These are phyloP conservation scores for Teratosphaeria viscida DNA, from an alignment of 2,329 filamentous ascomycete genomes.

Conservation along the genomic window DNA sequence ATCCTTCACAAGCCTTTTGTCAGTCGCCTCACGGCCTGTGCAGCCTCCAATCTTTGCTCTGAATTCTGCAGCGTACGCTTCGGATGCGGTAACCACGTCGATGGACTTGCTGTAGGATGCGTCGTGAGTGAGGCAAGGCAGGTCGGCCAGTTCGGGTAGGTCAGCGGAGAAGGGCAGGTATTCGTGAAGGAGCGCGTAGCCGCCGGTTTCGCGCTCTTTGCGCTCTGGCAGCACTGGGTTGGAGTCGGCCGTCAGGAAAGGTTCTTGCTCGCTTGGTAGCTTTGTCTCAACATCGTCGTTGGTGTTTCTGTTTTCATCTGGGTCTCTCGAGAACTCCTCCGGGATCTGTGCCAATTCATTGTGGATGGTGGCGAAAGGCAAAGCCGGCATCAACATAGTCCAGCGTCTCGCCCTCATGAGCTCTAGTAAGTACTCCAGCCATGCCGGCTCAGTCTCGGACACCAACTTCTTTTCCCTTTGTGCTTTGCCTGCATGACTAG, in stretches of 20 bases:
- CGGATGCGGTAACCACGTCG: slow-evolving; percentile 34
- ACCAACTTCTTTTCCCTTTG: slow-evolving; percentile 42
- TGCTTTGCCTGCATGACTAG: slow-evolving; percentile 17
- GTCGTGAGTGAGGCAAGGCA: slow-evolving; percentile 55
- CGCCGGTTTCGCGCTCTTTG: slow-evolving; percentile 42
- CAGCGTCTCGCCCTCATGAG: slow-evolving; percentile 69
- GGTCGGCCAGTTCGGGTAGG: slow-evolving; percentile 36
- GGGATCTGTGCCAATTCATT: slow-evolving; percentile 62
- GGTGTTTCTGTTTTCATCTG: background rate
- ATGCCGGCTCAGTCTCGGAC: slow-evolving; percentile 60
- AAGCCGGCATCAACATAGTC: slow-evolving; percentile 65
- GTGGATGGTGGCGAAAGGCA: slow-evolving; percentile 59
- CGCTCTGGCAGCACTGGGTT: slow-evolving; percentile 14
- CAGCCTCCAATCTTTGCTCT: slow-evolving; percentile 60
- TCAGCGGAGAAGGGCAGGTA: slow-evolving; percentile 39
- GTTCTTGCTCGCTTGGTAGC: slow-evolving; percentile 11
- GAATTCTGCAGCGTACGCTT: slow-evolving; percentile 49
- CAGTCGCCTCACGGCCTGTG: slow-evolving; percentile 26
- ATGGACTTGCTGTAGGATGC: slow-evolving; percentile 38
- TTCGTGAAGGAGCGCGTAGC: slow-evolving; percentile 34
- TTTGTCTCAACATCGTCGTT: slow-evolving; percentile 2
- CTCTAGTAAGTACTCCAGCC: slow-evolving; percentile 68
- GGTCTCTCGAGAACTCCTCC: slow-evolving; percentile 47
- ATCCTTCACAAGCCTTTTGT: slow-evolving; percentile 23
- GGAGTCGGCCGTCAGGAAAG: slow-evolving; percentile 27